Conservation (phyloP, 2,329 filamentous ascomycete species). For the Calycina herbarum region DNA sequence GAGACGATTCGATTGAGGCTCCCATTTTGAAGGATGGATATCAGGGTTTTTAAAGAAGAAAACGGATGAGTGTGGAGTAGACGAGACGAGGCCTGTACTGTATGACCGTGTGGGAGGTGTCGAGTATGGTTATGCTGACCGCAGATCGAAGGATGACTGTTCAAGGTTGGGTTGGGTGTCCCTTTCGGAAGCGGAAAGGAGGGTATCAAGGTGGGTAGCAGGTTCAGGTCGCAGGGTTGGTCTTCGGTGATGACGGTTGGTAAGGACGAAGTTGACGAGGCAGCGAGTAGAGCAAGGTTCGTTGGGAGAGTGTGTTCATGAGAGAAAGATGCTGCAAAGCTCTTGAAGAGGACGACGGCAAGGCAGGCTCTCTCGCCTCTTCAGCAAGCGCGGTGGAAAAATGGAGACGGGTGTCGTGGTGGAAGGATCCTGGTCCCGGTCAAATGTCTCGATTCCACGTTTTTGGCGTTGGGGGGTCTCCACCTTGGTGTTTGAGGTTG, state of each 20-base stretch:
- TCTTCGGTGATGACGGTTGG: constrained; percentile 7
- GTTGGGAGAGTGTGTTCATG: neutral
- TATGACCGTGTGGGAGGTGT: neutral
- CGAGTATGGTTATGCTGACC: constrained; percentile 5
- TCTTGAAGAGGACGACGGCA: neutral
- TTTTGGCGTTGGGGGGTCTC: neutral
- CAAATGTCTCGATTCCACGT: constrained; percentile 2
- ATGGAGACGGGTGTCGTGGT: neutral
- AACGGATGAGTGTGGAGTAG: constrained; percentile 1
- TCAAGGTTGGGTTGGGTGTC: neutral
- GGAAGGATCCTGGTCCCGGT: constrained; percentile 6
- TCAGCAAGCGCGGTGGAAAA: neutral
- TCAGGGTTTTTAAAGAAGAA: constrained; percentile 7
- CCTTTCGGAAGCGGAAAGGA: neutral
- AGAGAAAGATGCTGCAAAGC: neutral
- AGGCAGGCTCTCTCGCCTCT: neutral
- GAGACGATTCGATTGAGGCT: constrained; percentile 51
- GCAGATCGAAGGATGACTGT: neutral
- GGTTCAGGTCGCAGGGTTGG: neutral
- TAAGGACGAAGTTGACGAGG: constrained; percentile 3
- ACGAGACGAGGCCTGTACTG: neutral
- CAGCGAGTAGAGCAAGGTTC: neutral
- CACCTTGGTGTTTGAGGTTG: neutral
- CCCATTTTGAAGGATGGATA: constrained; percentile 36
- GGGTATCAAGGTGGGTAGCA: neutral